A percentile compares a stretch with the other conserved stretches of the same genome.
Conservation (phyloP, 1,139 yeast species). For the Hanseniaspora uvarum region DNA sequence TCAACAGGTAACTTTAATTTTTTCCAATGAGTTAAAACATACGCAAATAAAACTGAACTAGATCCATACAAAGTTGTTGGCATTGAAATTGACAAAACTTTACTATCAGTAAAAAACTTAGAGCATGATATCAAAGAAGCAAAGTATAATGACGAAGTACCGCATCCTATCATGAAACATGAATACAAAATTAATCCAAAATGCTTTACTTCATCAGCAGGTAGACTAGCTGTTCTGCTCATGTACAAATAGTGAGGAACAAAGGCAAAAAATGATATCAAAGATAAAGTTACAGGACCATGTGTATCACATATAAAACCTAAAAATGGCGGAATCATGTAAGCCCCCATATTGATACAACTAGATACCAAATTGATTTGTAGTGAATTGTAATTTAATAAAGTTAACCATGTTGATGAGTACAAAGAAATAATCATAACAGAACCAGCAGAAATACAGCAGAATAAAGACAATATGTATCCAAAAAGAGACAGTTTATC, state of each 20-base stretch:
- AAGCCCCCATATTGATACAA: constrained; percentile 69
- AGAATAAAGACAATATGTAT: constrained; percentile 34
- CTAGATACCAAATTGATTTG: constrained; percentile 73
- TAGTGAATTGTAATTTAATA: constrained; percentile 52
- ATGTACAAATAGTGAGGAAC: constrained; percentile 64
- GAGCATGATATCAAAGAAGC: constrained; percentile 76
- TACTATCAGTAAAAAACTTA: constrained; percentile 59
- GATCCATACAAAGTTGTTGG: constrained; percentile 85
- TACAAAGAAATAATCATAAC: constrained; percentile 71
- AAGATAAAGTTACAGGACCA: constrained; percentile 68
- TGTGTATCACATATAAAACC: constrained; percentile 78
- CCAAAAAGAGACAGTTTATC: constrained; percentile 26
- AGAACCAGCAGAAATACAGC: constrained; percentile 73
- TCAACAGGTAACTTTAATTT: constrained; percentile 32
- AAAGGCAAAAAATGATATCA: constrained; percentile 53
- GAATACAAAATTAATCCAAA: constrained; percentile 29
- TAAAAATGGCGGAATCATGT: constrained; percentile 67
- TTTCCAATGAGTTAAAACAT: constrained; percentile 14
- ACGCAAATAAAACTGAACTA: constrained; percentile 38
- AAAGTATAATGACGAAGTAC: constrained; percentile 72
- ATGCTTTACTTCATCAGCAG: constrained; percentile 27
- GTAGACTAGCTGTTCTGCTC: constrained; percentile 29
- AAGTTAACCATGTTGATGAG: constrained; percentile 54
- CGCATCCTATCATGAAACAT: constrained; percentile 58
- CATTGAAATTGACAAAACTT: constrained; percentile 72